Percentiles rank a stretch among this genome's conserved stretches.
These are phyloP conservation scores for Hsuehochloa calcarea DNA, from an alignment of 176 grass and related monocot species.

Conservation along the genomic window DNA sequence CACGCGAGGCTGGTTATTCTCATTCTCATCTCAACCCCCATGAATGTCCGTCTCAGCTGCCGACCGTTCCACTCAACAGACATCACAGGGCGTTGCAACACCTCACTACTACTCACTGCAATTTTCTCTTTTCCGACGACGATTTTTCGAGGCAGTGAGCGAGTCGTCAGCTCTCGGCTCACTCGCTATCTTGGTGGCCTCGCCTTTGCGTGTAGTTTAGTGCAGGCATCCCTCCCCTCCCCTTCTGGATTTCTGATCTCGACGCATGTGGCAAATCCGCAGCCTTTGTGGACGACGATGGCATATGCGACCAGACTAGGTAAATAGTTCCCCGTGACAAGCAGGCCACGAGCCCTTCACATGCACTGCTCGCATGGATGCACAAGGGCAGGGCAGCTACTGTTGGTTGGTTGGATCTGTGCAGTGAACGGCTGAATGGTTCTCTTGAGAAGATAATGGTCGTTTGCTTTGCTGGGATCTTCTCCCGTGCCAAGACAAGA, in stretches of 20 bases:
- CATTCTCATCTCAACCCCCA: no score
- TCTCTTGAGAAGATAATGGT: not conserved
- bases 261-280: not conserved
- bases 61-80: not conserved
- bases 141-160: no score
- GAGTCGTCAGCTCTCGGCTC: no score
- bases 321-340: not conserved
- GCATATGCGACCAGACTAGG: no score
- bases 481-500: not conserved
- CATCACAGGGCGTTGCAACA: not conserved
- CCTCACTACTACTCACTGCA: no score
- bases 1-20: no score
- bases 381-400: not conserved
- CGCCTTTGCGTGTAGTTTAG: slow-evolving; percentile 32
- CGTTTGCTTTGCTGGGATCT: not conserved
- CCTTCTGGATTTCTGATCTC: not conserved
- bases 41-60: not conserved
- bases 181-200: not conserved
- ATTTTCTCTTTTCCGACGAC: no score
- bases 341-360: slow-evolving; percentile 2
- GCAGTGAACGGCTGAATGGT: not conserved
- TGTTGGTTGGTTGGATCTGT: not conserved
- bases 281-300: not conserved
- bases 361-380: not conserved
- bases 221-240: slow-evolving; percentile 21